Evolutionary conservation across 176 grass and related monocot species (phyloP), one percentile per base, ranked within the genome.

Genomic region (Lolium multiflorum): DNA sequence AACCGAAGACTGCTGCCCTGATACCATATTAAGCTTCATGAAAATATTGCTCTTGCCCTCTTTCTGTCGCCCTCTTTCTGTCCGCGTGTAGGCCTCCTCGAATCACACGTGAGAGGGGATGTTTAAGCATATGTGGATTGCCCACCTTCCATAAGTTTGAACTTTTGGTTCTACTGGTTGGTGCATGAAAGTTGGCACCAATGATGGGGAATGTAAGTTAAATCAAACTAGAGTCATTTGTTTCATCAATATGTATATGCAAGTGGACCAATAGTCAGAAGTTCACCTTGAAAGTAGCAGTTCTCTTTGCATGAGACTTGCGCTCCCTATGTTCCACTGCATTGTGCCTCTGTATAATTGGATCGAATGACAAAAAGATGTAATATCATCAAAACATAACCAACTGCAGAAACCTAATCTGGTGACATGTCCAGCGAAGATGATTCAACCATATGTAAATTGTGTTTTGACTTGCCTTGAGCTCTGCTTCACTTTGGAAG

Each of bases 401-500:
- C 65, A 82, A 24, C 13, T 80, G 59, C 18, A 11, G 86, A 26
- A 31, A 60, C 12, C 21, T 43, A 48, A 66, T 38, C 38, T 75
- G 13, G 38, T 83, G 63, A 26, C 70, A 82, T 87, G 20, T 67
- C 3, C 67, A 83, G 43, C 3, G 16, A 18, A 58, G 13, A 49
- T 24, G 74, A 79, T 75, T 69, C 28, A 79, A 54, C 20, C 2
- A 50, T 51, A 76, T 67, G 49, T 9, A 86, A 62, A 84, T 71
- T 82, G 54, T 63, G n/a, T 77, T 66, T 84, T 50, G 10, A 91
- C 52, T 70, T 46, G 88, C 93, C 86, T 95, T 95, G 44, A 95
- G 50, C 73, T 91, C 93, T 78, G 84, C 76, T 91, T 95, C 93
- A 87, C 82, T 92, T 84, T 89, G 83, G 82, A 95, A 95, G 43